Percentiles rank a stretch among this genome's conserved stretches.
These are phyloP conservation scores for Olyra latifolia DNA, from an alignment of 176 grass and related monocot genomes.

Conservation along the genomic window DNA sequence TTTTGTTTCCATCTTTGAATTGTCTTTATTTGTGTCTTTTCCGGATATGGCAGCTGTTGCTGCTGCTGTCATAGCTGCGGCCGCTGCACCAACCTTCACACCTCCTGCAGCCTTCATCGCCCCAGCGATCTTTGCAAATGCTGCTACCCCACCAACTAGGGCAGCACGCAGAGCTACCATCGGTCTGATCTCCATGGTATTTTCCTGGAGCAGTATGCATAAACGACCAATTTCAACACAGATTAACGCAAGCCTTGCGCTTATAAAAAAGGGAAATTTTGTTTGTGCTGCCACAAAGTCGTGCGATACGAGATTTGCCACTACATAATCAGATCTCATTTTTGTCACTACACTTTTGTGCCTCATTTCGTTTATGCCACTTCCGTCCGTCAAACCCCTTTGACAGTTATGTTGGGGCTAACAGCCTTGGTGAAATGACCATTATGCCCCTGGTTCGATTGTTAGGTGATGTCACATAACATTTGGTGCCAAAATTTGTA, in stretches of 20 bases:
- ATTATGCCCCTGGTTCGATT: too few relatives aligned
- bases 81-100: slow-evolving; percentile 70
- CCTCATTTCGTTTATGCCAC: too few relatives aligned
- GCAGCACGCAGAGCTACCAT: slow-evolving; percentile 86
- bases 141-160: slow-evolving; percentile 80
- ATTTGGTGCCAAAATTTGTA: too few relatives aligned
- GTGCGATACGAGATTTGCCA: too few relatives aligned
- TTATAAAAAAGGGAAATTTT: too few relatives aligned
- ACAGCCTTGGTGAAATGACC: too few relatives aligned
- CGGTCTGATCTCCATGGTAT: slow-evolving; percentile 66
- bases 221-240: slow-evolving; percentile 16
- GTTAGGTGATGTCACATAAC: too few relatives aligned
- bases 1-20: slow-evolving; percentile 49
- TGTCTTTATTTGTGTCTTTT: slow-evolving; percentile 40
- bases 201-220: slow-evolving; percentile 33
- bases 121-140: slow-evolving; percentile 74
- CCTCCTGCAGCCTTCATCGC: slow-evolving; percentile 82
- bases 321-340: too few relatives aligned
- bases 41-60: slow-evolving; percentile 65
- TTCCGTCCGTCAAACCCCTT: too few relatives aligned
- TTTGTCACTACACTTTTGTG: too few relatives aligned
- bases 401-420: too few relatives aligned
- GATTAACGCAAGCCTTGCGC: neutral
- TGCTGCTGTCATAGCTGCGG: slow-evolving; percentile 70
- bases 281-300: too few relatives aligned